phyloP scores from a whole-genome alignment of 2,329 filamentous ascomycete genomes.

The Hypoxylon sp. region DNA sequence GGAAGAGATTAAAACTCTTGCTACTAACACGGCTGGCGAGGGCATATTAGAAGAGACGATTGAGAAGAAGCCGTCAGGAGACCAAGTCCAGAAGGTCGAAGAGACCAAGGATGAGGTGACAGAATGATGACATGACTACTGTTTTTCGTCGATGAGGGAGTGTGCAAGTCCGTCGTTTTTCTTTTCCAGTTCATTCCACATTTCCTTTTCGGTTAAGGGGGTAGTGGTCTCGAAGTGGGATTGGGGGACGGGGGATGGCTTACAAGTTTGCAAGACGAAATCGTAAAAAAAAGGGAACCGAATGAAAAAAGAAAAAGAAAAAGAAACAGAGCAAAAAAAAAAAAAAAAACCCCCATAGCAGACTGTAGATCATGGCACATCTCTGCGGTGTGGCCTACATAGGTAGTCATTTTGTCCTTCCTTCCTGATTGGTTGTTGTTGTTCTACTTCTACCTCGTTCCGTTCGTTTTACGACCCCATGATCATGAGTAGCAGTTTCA shows the following conservation, averaged over 20 bases:
- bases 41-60: constrained; percentile 53
- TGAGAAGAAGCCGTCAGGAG: constrained; percentile 50
- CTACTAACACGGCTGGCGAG: constrained; percentile 54
- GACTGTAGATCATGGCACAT: constrained; percentile 32
- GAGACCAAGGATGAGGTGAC: constrained; percentile 50
- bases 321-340: constrained; percentile 13
- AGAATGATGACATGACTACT: constrained; percentile 37
- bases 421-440: constrained; percentile 5
- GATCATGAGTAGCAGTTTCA: constrained; percentile 3
- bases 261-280: constrained; percentile 19
- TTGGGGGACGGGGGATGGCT: constrained; percentile 23
- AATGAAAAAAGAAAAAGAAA: constrained; percentile 15
- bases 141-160: constrained; percentile 19
- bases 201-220: constrained; percentile 37
- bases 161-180: constrained; percentile 28
- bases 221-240: constrained; percentile 32
- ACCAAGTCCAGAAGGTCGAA: constrained; percentile 52
- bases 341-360: constrained; percentile 10
- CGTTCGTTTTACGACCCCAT: constrained; percentile 26
- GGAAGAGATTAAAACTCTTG: constrained; percentile 53
- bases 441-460: constrained; percentile 7
- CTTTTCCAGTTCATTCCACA: constrained; percentile 38
- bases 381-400: constrained; percentile 16
- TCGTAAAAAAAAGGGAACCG: constrained; percentile 25
- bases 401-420: constrained; percentile 29